phyloP scores from a whole-genome alignment of 2,329 filamentous ascomycete genomes.

The Ophiosphaerella herpotricha region DNA sequence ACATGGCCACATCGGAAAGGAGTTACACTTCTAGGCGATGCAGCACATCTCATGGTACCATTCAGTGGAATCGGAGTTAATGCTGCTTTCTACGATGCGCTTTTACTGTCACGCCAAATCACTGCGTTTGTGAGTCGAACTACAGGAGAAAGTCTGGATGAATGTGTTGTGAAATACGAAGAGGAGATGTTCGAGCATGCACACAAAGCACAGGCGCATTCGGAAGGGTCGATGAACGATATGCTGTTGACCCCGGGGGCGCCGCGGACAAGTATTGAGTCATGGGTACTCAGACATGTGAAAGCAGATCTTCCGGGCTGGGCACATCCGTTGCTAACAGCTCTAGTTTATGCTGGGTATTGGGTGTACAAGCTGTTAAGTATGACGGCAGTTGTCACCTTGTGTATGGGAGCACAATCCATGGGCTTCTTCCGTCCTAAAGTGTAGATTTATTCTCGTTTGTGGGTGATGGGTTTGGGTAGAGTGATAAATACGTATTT shows the following conservation, averaged over 20 bases:
- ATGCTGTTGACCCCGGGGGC: constrained; percentile 56
- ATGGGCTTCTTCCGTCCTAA: too few species aligned
- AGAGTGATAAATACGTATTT: too few species aligned
- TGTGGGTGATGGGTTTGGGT: too few species aligned
- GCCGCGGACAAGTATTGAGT: constrained; percentile 52
- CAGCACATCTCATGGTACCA: constrained; percentile 48
- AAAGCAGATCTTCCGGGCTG: constrained; percentile 19
- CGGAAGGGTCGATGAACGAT: constrained; percentile 52
- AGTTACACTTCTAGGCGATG: constrained; percentile 49
- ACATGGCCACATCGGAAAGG: constrained; percentile 43
- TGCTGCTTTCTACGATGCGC: constrained; percentile 42
- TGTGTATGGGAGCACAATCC: too few species aligned
- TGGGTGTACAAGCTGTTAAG: constrained; percentile 24
- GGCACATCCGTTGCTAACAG: constrained; percentile 18
- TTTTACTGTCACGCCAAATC: constrained; percentile 43
- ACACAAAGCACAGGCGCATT: constrained; percentile 40
- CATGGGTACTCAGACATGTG: constrained; percentile 25
- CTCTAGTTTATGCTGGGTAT: constrained; percentile 19
- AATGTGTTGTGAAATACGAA: constrained; percentile 40
- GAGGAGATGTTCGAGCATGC: constrained; percentile 45
- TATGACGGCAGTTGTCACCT: constrained; percentile 3
- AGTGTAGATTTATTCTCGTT: too few species aligned
- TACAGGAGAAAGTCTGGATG: constrained; percentile 24
- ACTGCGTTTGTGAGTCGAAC: constrained; percentile 20
- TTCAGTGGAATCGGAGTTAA: constrained; percentile 48